Percentiles rank a stretch among this genome's conserved stretches.
Evolutionary conservation across 768 basidiomycete species (phyloP).

Genomic region (Candolleomyces aberdarensis): DNA sequence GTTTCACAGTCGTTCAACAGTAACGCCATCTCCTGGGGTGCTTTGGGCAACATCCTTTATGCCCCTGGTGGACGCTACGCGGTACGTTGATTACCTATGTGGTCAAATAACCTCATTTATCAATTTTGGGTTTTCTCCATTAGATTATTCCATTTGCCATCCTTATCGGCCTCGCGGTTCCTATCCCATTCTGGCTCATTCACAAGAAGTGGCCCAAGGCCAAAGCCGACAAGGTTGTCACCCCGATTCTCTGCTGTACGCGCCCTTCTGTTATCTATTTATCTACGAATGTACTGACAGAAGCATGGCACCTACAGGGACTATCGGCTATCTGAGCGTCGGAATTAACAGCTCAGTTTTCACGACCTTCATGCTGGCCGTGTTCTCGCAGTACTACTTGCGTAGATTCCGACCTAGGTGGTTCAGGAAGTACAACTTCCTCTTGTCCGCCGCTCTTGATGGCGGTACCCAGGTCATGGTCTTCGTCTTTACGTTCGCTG

Average conservation of each 20-base stretch:
- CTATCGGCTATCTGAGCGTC: conserved; percentile 46
- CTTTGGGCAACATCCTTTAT: conserved; percentile 46
- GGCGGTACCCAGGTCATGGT: conserved; percentile 48
- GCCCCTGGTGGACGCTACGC: conserved; percentile 44
- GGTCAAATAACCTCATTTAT: conserved; percentile 10
- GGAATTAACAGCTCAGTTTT: conserved; percentile 57
- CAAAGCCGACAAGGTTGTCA: conserved; percentile 46
- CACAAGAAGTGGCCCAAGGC: conserved; percentile 47
- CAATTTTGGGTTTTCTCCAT: conserved; percentile 7
- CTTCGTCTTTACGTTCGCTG: conserved; percentile 43
- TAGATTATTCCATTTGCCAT: conserved; percentile 45
- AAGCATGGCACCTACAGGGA: conserved; percentile 22
- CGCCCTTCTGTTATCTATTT: background rate
- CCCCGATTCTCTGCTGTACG: conserved; percentile 43
- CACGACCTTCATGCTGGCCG: conserved; percentile 39
- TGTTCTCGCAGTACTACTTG: conserved; percentile 61
- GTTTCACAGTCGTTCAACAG: conserved; percentile 33
- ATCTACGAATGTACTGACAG: background rate
- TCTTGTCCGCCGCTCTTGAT: conserved; percentile 71
- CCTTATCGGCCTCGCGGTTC: conserved; percentile 48
- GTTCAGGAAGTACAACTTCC: conserved; percentile 70
- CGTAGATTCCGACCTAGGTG: conserved; percentile 58
- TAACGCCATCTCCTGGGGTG: conserved; percentile 58
- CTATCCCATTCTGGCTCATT: conserved; percentile 53
- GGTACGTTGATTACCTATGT: conserved; percentile 22